Evolutionary conservation across 2,329 filamentous ascomycete genomes (phyloP).

Genomic region (Sphaerulina musiva): DNA sequence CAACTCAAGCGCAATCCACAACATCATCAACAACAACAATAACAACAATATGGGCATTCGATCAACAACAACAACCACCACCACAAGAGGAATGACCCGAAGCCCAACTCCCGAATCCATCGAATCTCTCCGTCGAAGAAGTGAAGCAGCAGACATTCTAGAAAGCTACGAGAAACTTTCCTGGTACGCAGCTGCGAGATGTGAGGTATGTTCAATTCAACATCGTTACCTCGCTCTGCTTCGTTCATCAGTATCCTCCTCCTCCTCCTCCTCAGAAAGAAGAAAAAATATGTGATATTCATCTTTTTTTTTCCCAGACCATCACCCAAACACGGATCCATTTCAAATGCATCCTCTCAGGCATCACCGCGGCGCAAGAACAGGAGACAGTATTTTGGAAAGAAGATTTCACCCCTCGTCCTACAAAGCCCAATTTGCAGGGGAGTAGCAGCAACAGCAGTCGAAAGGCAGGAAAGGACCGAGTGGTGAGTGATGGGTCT

Average conservation of each 20-base stretch:
- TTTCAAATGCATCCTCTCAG: slow-evolving; percentile 28
- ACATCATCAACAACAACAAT: not conserved
- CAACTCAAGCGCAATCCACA: too few relatives aligned
- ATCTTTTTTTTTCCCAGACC: slow-evolving; percentile 16
- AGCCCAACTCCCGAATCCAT: slow-evolving; percentile 20
- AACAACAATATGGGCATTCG: not conserved
- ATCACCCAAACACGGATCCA: slow-evolving; percentile 30
- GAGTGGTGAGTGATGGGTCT: not conserved
- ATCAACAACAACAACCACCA: not conserved
- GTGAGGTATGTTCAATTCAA: slow-evolving; percentile 23
- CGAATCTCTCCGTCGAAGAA: slow-evolving; percentile 21
- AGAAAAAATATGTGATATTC: too few relatives aligned
- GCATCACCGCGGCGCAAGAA: slow-evolving; percentile 22
- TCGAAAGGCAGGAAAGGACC: not conserved
- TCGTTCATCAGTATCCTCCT: not conserved
- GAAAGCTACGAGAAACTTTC: slow-evolving; percentile 32
- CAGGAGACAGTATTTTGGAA: slow-evolving; percentile 20
- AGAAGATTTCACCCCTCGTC: slow-evolving; percentile 25
- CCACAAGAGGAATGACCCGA: too few relatives aligned
- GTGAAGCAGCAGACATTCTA: slow-evolving; percentile 26
- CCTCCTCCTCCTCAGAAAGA: not conserved
- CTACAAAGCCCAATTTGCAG: not conserved
- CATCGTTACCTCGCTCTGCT: not conserved
- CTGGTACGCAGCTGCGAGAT: slow-evolving; percentile 26
- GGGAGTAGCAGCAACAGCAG: not conserved